Base-by-base conservation (phyloP, 805 yeast species). In the Saccharomycopsis oosterbeekiorum region DNA sequence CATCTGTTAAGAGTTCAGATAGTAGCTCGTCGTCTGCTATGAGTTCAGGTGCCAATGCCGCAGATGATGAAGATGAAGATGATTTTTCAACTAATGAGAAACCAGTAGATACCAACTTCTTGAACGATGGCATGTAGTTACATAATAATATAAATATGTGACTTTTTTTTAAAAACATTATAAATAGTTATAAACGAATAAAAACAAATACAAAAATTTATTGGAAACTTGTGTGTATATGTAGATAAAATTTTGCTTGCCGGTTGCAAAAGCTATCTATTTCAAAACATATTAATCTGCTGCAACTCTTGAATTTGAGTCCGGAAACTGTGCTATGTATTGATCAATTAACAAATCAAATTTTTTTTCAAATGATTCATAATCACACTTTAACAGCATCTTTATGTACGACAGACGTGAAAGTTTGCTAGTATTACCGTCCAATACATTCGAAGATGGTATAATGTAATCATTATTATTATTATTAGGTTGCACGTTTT, bases 31-130 rank as follows among this genome's bases (percentile, higher is more conserved):
- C 50, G 9, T 24, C 59, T 6, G 10, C 50, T 14, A 51, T 9
- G n/a, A 26, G 37, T 40, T 55, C 14, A 42, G 40, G 43, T 9
- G 19, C 58, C 11, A 51, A 41, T 40, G 56, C 43, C 21, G 65
- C 53, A 8, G 65, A 63, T 36, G 65, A 63, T 29, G 64, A 63
- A 24, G 60, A 58, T n/a, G 60, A 51, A 24, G 62, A 63, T 43
- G 59, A 58, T 43, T 39, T 43, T 17, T 39, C 59, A 37, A 21
- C 60, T 21, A 61, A 59, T 17, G 61, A 56, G 19, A 57, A 56
- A 8, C 43, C 63, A 14, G 34, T 24, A 21, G 65, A 63, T 36
- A 60, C 56, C 1, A 62, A 57, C 54, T 57, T 63, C 17, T 60
- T 63, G 34, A 36, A 47, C 15, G 62, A 61, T 15, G 65, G 53